These are phyloP conservation scores for Caloboletus inedulis DNA, from an alignment of 1,284 basidiomycete genomes.

Conservation along the genomic window DNA sequence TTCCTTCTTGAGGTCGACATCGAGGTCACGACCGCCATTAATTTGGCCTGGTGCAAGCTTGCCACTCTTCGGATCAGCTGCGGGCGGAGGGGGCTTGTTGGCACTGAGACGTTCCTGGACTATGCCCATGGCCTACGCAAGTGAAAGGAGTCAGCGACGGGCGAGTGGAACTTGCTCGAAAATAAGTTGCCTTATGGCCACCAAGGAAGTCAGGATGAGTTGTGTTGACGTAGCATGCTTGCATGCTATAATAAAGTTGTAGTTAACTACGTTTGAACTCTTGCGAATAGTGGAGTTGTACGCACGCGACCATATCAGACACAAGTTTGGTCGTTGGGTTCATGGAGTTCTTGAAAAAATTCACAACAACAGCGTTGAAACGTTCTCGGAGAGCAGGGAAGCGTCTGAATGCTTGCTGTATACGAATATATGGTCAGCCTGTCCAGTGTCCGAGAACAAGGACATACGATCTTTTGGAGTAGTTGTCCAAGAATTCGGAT, in stretches of 20 bases:
- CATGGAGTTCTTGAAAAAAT: slow-evolving; percentile 96
- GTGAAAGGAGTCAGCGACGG: slow-evolving; percentile 6
- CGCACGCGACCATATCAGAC: slow-evolving; percentile 83
- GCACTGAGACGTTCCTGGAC: slow-evolving; percentile 84
- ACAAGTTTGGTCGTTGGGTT: slow-evolving; percentile 93
- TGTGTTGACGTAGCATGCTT: slow-evolving; percentile 98
- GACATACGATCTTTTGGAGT: slow-evolving; percentile 80
- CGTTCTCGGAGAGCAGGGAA: slow-evolving; percentile 93
- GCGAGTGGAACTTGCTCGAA: background rate
- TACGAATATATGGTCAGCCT: slow-evolving; percentile 6
- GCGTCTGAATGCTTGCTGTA: slow-evolving; percentile 89
- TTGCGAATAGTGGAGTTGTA: slow-evolving; percentile 8
- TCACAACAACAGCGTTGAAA: slow-evolving; percentile 92
- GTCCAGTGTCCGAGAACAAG: background rate
- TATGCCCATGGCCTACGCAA: slow-evolving; percentile 77
- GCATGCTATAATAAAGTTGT: slow-evolving; percentile 62
- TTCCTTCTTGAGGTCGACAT: slow-evolving; percentile 85
- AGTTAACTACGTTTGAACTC: background rate
- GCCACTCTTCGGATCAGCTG: slow-evolving; percentile 66
- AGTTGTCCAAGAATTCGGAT: slow-evolving; percentile 93
- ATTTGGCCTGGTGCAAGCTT: slow-evolving; percentile 61
- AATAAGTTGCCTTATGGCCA: slow-evolving; percentile 72
- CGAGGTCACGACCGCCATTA: slow-evolving; percentile 94
- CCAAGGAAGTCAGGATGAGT: slow-evolving; percentile 98
- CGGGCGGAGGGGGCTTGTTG: slow-evolving; percentile 62